Percentiles rank a stretch among this genome's conserved stretches.
Evolutionary conservation across 1,139 yeast species (phyloP).

Genomic region (Sugiyamaella xylanicola): DNA sequence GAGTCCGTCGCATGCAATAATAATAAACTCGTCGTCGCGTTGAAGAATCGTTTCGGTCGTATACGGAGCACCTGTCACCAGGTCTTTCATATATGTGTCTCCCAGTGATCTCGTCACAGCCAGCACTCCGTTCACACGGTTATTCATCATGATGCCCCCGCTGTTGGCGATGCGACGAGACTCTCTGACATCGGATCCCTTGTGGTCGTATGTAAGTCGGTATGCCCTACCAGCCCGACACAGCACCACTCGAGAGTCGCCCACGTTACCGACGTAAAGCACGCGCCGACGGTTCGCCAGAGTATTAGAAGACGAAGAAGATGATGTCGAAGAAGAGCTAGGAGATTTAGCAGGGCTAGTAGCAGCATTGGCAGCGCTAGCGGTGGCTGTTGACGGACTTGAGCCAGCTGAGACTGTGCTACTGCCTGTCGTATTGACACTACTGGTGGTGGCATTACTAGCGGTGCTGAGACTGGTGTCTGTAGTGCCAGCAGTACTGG

Average conservation of each 20-base stretch:
- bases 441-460: neutral
- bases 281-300: conserved; percentile 47
- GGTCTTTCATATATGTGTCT: conserved; percentile 87
- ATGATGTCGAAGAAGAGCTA: conserved; percentile 6
- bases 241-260: conserved; percentile 85
- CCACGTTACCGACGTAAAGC: conserved; percentile 93
- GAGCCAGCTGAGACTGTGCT: conserved; percentile 1
- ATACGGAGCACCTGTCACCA: conserved; percentile 88
- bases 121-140: conserved; percentile 91
- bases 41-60: conserved; percentile 82
- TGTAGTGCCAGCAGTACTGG: no score
- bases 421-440: conserved; percentile 1
- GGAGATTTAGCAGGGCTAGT: neutral
- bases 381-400: neutral
- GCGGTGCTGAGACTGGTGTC: neutral
- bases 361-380: neutral
- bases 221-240: conserved; percentile 72
- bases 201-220: conserved; percentile 89
- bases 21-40: conserved; percentile 77
- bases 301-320: conserved; percentile 6
- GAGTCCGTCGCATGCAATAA: conserved; percentile 90
- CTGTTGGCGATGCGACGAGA: conserved; percentile 69
- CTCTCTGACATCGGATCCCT: conserved; percentile 82
- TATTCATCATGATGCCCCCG: conserved; percentile 88
- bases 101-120: conserved; percentile 96